Percentiles rank a stretch among this genome's conserved stretches.
Conservation (phyloP, 1,284 basidiomycete genomes). For the Tetrapyrgos nigripes region DNA sequence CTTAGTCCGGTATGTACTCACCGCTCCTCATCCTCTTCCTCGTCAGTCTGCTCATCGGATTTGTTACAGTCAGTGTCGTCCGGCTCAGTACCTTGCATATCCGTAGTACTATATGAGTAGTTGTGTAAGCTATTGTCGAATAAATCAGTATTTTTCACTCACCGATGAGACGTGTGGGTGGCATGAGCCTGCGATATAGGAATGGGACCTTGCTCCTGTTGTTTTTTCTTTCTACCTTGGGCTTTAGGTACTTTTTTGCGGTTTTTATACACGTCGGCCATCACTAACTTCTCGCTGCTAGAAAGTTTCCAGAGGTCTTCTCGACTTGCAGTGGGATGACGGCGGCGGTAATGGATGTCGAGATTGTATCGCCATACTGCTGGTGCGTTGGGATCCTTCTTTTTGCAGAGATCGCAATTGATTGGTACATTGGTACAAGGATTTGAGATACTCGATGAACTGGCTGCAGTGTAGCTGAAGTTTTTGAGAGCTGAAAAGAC, state of each 20-base stretch:
- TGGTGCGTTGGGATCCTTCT: slow-evolving; percentile 17
- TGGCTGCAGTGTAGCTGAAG: slow-evolving; percentile 27
- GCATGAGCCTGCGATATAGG: slow-evolving; percentile 1
- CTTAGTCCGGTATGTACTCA: no score
- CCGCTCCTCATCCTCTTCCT: not conserved
- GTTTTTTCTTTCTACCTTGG: not conserved
- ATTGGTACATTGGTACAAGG: slow-evolving; percentile 39
- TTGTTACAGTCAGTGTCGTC: not conserved
- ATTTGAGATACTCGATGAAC: slow-evolving; percentile 19
- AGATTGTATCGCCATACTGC: slow-evolving; percentile 37
- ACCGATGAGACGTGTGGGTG: not conserved
- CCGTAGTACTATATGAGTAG: not conserved
- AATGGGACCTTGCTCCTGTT: not conserved
- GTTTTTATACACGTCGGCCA: slow-evolving; percentile 11
- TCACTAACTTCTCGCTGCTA: slow-evolving; percentile 17
- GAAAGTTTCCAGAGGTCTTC: slow-evolving; percentile 20
- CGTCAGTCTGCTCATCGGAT: not conserved
- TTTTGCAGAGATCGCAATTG: slow-evolving; percentile 29
- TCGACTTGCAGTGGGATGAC: slow-evolving; percentile 21
- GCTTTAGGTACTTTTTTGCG: not conserved
- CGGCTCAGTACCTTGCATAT: no score
- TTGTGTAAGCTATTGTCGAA: not conserved
- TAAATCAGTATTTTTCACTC: not conserved
- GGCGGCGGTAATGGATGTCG: slow-evolving; percentile 25
- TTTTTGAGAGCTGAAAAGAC: slow-evolving; percentile 10